Conservation (phyloP, 768 basidiomycete genomes). For the Suillus fuscotomentosus region DNA sequence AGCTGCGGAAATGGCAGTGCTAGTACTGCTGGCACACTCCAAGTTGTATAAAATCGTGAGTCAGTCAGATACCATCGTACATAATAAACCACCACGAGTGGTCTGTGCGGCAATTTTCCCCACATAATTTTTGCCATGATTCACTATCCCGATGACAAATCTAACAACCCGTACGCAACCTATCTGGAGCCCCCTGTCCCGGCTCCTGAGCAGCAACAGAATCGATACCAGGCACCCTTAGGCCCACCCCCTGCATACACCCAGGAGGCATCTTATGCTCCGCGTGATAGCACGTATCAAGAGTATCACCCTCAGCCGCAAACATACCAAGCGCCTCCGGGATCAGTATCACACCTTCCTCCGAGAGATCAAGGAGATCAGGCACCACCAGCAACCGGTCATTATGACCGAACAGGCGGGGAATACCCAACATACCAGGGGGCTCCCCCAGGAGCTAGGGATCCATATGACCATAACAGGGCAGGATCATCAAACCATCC, state of each 20-base stretch:
- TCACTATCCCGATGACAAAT: constrained; percentile 26
- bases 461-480: not conserved
- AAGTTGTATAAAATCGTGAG: too few relatives aligned
- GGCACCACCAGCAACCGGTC: constrained; percentile 7
- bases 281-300: constrained; percentile 13
- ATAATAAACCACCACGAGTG: too few relatives aligned
- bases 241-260: constrained; percentile 13
- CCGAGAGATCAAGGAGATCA: constrained; percentile 1
- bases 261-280: not conserved
- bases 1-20: too few relatives aligned
- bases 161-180: constrained; percentile 13
- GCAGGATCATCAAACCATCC: not conserved
- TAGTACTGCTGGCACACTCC: too few relatives aligned
- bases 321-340: constrained; percentile 2
- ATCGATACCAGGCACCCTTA: constrained; percentile 4
- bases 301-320: constrained; percentile 10
- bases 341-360: constrained; percentile 5
- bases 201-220: constrained; percentile 6
- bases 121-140: constrained; percentile 12
- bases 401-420: constrained; percentile 8
- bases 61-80: too few relatives aligned
- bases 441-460: not conserved
- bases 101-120: not conserved
- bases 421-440: not conserved
- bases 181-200: constrained; percentile 12